These are phyloP conservation scores for Clarireedia homoeocarpa DNA, from an alignment of 2,329 filamentous ascomycete species.

Conservation along the genomic window DNA sequence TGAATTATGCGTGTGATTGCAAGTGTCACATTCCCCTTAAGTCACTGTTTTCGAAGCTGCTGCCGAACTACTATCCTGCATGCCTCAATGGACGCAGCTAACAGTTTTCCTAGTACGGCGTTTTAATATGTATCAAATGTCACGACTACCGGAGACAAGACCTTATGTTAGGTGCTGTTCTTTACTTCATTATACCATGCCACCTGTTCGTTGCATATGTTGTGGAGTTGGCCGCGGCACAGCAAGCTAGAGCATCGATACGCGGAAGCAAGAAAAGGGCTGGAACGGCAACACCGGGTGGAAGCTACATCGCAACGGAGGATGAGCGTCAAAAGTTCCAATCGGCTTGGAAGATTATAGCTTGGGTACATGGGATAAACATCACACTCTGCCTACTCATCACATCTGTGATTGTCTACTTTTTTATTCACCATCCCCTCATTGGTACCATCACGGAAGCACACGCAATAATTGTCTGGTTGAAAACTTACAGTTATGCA, in stretches of 20 bases:
- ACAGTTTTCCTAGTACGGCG: constrained; percentile 58
- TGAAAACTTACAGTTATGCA: constrained; percentile 93
- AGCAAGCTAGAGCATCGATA: constrained; percentile 64
- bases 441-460: constrained; percentile 87
- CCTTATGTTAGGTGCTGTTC: constrained; percentile 62
- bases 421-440: constrained; percentile 82
- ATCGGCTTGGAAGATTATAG: constrained; percentile 71
- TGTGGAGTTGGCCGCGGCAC: constrained; percentile 77
- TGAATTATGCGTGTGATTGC: no score
- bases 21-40: no score
- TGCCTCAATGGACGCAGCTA: constrained; percentile 10
- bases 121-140: constrained; percentile 84
- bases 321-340: constrained; percentile 56
- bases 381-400: constrained; percentile 72
- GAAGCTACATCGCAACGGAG: constrained; percentile 29
- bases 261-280: constrained; percentile 41
- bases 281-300: constrained; percentile 27
- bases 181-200: constrained; percentile 83
- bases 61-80: background rate
- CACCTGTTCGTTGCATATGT: constrained; percentile 86
- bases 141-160: constrained; percentile 81
- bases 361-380: constrained; percentile 75
- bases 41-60: no score
- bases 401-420: constrained; percentile 82
- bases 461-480: constrained; percentile 90